These are phyloP conservation scores for Candida taoyuanica DNA, from an alignment of 805 yeast genomes.

Conservation along the genomic window DNA sequence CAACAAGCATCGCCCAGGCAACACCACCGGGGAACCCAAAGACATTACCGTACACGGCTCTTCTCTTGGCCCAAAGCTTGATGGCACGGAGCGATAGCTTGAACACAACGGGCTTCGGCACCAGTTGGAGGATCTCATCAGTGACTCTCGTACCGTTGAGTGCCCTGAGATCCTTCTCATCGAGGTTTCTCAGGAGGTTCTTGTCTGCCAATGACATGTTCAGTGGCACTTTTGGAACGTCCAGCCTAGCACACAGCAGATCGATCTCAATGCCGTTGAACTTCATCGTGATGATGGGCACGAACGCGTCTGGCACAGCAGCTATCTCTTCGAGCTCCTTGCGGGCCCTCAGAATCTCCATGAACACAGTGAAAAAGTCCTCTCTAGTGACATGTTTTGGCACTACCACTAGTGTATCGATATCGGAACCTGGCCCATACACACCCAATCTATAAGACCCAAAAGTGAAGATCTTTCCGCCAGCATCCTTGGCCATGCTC, in stretches of 20 bases:
- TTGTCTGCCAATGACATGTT: constrained; percentile 78
- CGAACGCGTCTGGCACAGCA: constrained; percentile 94
- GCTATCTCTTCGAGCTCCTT: constrained; percentile 87
- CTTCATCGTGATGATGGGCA: constrained; percentile 90
- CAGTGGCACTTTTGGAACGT: constrained; percentile 77
- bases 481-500: constrained; percentile 96
- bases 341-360: constrained; percentile 58
- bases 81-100: constrained; percentile 89
- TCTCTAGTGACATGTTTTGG: constrained; percentile 93
- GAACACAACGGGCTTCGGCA: constrained; percentile 90
- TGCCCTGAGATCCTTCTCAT: constrained; percentile 86
- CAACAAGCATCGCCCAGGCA: constrained; percentile 99
- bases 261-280: constrained; percentile 92
- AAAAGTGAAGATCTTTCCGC: constrained; percentile 94
- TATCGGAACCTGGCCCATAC: constrained; percentile 97
- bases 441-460: constrained; percentile 96
- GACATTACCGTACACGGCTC: constrained; percentile 91
- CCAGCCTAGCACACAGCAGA: constrained; percentile 77
- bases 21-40: constrained; percentile 99
- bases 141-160: constrained; percentile 96
- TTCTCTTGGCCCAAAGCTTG: constrained; percentile 93
- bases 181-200: constrained; percentile 77
- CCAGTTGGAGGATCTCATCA: constrained; percentile 83
- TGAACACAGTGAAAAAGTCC: constrained; percentile 84
- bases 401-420: constrained; percentile 92